Evolutionary conservation across 2,329 filamentous ascomycete species (phyloP).

Genomic region (Leptographium galeiforme): DNA sequence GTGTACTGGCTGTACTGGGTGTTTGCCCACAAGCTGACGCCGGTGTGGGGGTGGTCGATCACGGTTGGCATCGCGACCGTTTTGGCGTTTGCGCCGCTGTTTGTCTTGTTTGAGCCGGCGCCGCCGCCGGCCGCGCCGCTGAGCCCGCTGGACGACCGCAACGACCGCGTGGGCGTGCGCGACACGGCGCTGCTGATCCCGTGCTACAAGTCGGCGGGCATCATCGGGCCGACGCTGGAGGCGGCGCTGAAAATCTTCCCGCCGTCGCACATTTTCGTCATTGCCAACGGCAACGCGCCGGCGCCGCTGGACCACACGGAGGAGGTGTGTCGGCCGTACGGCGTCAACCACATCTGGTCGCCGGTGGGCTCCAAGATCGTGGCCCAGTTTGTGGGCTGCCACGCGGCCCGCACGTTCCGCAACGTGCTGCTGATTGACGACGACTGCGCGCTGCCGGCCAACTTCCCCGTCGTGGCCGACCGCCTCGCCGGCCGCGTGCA

Average conservation of each 20-base stretch:
- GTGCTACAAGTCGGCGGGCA: slow-evolving; percentile 4
- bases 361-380: slow-evolving; percentile 5
- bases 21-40: not conserved
- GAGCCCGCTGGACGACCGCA: not conserved
- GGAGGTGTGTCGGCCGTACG: slow-evolving; percentile 3
- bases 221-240: slow-evolving; percentile 4
- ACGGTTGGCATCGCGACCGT: not conserved
- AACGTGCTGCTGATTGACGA: slow-evolving; percentile 4
- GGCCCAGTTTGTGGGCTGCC: slow-evolving; percentile 5
- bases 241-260: slow-evolving; percentile 4
- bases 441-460: slow-evolving; percentile 5
- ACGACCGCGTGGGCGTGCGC: not conserved
- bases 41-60: slow-evolving; percentile 3
- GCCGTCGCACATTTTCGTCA: slow-evolving; percentile 4
- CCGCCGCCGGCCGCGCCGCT: not conserved
- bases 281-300: slow-evolving; percentile 5
- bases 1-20: slow-evolving; percentile 4
- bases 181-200: slow-evolving; percentile 5
- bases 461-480: slow-evolving; percentile 4
- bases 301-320: slow-evolving; percentile 5
- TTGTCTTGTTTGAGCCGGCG: not conserved
- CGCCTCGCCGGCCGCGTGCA: slow-evolving; percentile 1
- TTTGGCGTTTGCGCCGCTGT: not conserved
- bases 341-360: slow-evolving; percentile 6
- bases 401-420: not conserved